phyloP scores from a whole-genome alignment of 2,329 filamentous ascomycete genomes.

The Fusarium sacchari region DNA sequence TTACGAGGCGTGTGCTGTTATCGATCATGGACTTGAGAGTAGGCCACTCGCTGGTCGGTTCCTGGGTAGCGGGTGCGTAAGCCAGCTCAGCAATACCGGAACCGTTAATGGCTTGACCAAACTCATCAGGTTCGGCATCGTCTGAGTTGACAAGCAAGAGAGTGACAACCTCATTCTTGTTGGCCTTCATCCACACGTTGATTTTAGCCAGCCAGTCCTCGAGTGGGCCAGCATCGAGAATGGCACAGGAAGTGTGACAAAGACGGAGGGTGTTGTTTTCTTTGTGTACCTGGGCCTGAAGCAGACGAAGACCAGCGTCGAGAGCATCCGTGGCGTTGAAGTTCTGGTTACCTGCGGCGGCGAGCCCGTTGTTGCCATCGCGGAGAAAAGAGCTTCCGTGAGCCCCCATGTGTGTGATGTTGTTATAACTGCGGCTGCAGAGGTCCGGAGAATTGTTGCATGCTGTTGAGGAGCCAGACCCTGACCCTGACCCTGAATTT shows the following conservation, averaged over 20 bases:
- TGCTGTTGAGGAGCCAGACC: constrained; percentile 49
- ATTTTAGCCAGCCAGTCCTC: constrained; percentile 71
- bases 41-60: constrained; percentile 67
- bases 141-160: constrained; percentile 78
- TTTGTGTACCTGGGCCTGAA: constrained; percentile 78
- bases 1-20: constrained; percentile 71
- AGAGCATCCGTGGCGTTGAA: constrained; percentile 78
- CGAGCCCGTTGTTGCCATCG: constrained; percentile 67
- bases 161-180: constrained; percentile 81
- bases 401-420: constrained; percentile 81
- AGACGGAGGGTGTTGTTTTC: constrained; percentile 68
- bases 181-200: constrained; percentile 73
- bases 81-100: constrained; percentile 71
- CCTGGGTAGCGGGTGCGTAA: constrained; percentile 62
- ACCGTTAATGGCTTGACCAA: constrained; percentile 64
- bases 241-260: constrained; percentile 74
- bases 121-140: constrained; percentile 62
- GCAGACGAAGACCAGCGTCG: constrained; percentile 74
- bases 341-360: constrained; percentile 76
- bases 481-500: constrained; percentile 33
- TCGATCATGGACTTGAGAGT: constrained; percentile 76
- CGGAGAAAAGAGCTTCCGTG: constrained; percentile 79
- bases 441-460: constrained; percentile 86
- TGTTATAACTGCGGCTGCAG: constrained; percentile 76
- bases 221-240: constrained; percentile 76